phyloP scores from a whole-genome alignment of 2,329 filamentous ascomycete genomes.

The Xylaria sp. region DNA sequence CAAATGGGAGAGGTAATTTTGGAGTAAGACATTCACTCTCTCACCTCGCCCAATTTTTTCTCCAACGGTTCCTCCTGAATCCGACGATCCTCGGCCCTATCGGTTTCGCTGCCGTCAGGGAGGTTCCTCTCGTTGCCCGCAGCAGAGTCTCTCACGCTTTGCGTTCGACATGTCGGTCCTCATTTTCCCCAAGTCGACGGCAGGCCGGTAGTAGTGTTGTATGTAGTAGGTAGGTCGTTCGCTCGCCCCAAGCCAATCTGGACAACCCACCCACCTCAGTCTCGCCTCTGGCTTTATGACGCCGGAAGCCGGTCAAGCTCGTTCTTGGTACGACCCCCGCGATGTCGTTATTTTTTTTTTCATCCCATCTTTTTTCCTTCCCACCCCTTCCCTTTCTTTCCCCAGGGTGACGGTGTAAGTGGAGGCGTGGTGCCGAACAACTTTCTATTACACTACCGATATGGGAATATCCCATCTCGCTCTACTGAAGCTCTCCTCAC shows the following conservation, averaged over 20 bases:
- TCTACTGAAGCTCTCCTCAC: neutral
- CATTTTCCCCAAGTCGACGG: constrained; percentile 43
- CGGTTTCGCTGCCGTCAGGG: constrained; percentile 31
- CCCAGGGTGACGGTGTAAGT: constrained; percentile 15
- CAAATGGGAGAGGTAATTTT: constrained; percentile 16
- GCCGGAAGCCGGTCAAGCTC: constrained; percentile 42
- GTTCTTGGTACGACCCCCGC: constrained; percentile 35
- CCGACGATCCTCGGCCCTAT: constrained; percentile 34
- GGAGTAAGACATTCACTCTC: constrained; percentile 13
- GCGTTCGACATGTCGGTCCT: constrained; percentile 45
- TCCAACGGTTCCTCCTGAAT: constrained; percentile 30
- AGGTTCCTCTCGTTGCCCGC: constrained; percentile 11
- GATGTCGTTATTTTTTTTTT: constrained; percentile 22
- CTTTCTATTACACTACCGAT: constrained; percentile 9
- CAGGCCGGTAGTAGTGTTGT: constrained; percentile 14
- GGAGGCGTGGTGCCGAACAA: constrained; percentile 15
- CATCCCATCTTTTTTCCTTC: constrained; percentile 29
- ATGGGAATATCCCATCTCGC: constrained; percentile 1
- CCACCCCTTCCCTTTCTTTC: constrained; percentile 14
- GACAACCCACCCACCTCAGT: constrained; percentile 39
- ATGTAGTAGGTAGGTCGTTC: constrained; percentile 6
- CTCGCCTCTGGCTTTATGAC: constrained; percentile 40
- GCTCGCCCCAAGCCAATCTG: too few relatives aligned
- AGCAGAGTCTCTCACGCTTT: constrained; percentile 42
- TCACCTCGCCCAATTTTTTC: constrained; percentile 8